Conservation (phyloP, 768 basidiomycete genomes). For the Fistulinella prunicolor region DNA sequence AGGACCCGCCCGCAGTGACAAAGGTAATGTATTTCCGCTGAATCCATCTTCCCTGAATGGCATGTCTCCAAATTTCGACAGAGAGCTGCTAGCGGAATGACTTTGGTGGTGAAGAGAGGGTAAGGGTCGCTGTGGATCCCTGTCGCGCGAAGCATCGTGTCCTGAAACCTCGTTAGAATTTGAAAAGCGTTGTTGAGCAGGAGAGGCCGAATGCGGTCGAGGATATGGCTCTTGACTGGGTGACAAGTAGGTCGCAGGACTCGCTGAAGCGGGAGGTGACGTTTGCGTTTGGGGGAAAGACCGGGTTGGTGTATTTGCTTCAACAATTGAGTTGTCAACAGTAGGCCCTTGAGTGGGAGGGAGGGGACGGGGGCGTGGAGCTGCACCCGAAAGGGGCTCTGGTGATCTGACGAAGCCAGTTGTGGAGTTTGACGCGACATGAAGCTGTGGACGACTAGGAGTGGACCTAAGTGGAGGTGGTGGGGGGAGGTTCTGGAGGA, state of each 20-base stretch:
- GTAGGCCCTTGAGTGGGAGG: conserved; percentile 28
- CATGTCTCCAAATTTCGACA: conserved; percentile 32
- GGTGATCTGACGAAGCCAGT: conserved; percentile 12
- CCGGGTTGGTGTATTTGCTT: conserved; percentile 17
- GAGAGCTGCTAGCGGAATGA: conserved; percentile 25
- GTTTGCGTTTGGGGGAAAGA: conserved; percentile 25
- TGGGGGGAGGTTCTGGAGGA: conserved; percentile 21
- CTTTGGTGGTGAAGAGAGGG: conserved; percentile 25
- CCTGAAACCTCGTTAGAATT: conserved; percentile 11
- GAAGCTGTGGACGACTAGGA: conserved; percentile 31
- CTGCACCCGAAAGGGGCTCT: conserved; percentile 16
- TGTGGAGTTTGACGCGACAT: conserved; percentile 17
- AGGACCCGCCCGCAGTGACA: conserved; percentile 28
- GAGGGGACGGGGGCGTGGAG: conserved; percentile 28
- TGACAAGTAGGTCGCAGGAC: conserved; percentile 34
- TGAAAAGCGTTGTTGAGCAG: conserved; percentile 32
- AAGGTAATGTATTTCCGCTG: conserved; percentile 21
- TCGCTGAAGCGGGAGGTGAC: conserved; percentile 18
- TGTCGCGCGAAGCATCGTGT: conserved; percentile 27
- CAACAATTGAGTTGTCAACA: conserved; percentile 18
- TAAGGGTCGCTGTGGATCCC: conserved; percentile 28
- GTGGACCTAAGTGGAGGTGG: conserved; percentile 25
- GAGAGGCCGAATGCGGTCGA: conserved; percentile 59
- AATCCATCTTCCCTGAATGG: conserved; percentile 32
- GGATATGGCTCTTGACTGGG: conserved; percentile 56